Conservation (phyloP, 768 basidiomycete species). For the Phylloporus arenicola region DNA sequence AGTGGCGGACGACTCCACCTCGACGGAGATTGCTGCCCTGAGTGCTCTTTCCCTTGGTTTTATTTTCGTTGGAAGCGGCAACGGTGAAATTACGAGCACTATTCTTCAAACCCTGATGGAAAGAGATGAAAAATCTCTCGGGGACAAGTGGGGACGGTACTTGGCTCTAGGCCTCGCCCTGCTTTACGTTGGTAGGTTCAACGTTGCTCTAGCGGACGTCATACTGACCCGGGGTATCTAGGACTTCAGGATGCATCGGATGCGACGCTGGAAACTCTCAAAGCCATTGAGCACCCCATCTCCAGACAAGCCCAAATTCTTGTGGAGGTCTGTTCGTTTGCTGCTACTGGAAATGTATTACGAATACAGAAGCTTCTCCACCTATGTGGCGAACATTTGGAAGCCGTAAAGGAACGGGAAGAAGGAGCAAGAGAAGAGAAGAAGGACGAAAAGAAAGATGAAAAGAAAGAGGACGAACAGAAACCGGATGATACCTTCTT, state of each 20-base stretch:
- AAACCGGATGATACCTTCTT: constrained; percentile 76
- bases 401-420: constrained; percentile 37
- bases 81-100: constrained; percentile 85
- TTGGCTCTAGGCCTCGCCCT: constrained; percentile 86
- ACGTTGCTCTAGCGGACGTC: neutral
- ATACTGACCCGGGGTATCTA: constrained; percentile 29
- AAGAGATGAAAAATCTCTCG: constrained; percentile 63
- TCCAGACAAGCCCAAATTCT: constrained; percentile 88
- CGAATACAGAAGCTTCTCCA: constrained; percentile 91
- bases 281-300: constrained; percentile 89
- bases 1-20: constrained; percentile 72
- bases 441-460: constrained; percentile 56
- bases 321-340: constrained; percentile 91
- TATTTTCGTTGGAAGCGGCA: constrained; percentile 91
- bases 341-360: constrained; percentile 92
- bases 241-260: constrained; percentile 91
- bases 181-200: constrained; percentile 74
- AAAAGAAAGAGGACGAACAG: constrained; percentile 53
- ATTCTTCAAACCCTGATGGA: constrained; percentile 94
- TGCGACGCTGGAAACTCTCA: constrained; percentile 87
- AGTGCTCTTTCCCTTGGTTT: constrained; percentile 89
- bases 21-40: constrained; percentile 86
- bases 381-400: constrained; percentile 88
- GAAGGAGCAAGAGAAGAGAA: constrained; percentile 36
- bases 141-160: constrained; percentile 93